A percentile compares a stretch with the other conserved stretches of the same genome.
These are phyloP conservation scores for Saccharum officinarum DNA, from an alignment of 176 grass and related monocot genomes.

Conservation along the genomic window DNA sequence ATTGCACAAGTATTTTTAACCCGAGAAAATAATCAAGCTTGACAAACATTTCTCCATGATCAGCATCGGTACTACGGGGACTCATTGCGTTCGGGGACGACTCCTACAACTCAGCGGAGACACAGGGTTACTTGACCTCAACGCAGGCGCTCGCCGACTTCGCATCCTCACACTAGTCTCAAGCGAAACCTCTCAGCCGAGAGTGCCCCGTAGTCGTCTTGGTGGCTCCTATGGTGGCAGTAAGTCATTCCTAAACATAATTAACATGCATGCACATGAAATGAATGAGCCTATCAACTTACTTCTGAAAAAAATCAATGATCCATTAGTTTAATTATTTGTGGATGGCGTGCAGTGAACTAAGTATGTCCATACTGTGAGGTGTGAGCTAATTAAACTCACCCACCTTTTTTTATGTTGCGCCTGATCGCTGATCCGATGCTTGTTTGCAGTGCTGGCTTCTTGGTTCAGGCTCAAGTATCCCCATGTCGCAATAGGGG, in stretches of 20 bases:
- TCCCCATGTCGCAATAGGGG: conserved; percentile 80
- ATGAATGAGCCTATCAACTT: too few species aligned
- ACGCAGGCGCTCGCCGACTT: conserved; percentile 95
- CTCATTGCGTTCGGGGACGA: conserved; percentile 77
- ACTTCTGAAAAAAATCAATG: too few species aligned
- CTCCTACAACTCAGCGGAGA: conserved; percentile 59
- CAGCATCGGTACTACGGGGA: conserved; percentile 96
- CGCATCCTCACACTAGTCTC: conserved; percentile 70
- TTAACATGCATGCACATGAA: too few species aligned
- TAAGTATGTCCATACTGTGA: too few species aligned
- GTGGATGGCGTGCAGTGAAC: too few species aligned
- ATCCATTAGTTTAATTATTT: too few species aligned
- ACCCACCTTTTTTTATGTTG: not conserved
- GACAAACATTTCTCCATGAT: not conserved
- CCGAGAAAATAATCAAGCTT: not conserved
- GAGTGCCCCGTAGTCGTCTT: conserved; percentile 71
- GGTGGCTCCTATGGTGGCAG: conserved; percentile 94
- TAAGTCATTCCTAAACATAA: conserved; percentile 34
- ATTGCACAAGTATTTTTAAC: not conserved
- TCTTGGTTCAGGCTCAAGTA: conserved; percentile 98
- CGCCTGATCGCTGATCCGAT: not conserved
- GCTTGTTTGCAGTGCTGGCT: conserved; percentile 46
- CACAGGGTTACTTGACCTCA: conserved; percentile 77
- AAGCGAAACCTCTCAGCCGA: conserved; percentile 78
- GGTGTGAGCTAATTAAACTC: not conserved